A percentile compares a stretch with the other conserved stretches of the same genome.
phyloP scores from a whole-genome alignment of 148 eudicot species.

The Limonium bicolor region DNA sequence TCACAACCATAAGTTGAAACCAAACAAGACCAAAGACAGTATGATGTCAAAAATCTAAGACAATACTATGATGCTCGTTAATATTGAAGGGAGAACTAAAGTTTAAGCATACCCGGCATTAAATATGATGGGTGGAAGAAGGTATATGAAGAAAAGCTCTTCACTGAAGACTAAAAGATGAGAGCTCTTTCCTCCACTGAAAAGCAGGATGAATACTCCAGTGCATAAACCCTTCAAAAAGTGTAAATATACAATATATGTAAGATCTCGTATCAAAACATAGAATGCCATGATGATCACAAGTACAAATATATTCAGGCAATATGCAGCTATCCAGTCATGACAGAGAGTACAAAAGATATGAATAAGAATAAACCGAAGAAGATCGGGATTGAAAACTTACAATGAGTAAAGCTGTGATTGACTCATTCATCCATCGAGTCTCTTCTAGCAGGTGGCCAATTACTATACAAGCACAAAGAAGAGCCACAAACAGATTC shows the following conservation, averaged over 20 bases:
- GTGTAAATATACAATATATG: neutral
- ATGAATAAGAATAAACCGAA: too few species aligned
- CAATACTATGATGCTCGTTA: too few species aligned
- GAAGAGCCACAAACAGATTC: constrained; percentile 54
- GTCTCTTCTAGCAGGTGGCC: constrained; percentile 66
- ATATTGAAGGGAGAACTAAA: too few species aligned
- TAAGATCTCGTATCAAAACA: neutral
- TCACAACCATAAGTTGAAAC: too few species aligned
- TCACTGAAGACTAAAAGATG: constrained; percentile 53
- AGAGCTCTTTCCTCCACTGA: constrained; percentile 45
- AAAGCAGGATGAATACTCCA: constrained; percentile 39
- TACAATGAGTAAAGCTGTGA: constrained; percentile 45
- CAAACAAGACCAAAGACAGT: too few species aligned
- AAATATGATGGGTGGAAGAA: constrained; percentile 70
- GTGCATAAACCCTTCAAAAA: constrained; percentile 41
- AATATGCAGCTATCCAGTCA: too few species aligned
- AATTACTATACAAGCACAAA: constrained; percentile 52
- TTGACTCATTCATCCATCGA: constrained; percentile 68
- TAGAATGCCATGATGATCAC: neutral
- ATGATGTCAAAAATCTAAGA: too few species aligned
- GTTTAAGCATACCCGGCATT: constrained; percentile 61
- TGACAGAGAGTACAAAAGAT: too few species aligned
- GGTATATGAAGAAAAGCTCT: constrained; percentile 69
- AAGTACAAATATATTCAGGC: too few species aligned
- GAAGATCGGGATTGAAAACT: constrained; percentile 9